Percentiles rank a stretch among this genome's conserved stretches.
phyloP scores from a whole-genome alignment of 805 yeast species.

The Crinitomyces ghanaensis region DNA sequence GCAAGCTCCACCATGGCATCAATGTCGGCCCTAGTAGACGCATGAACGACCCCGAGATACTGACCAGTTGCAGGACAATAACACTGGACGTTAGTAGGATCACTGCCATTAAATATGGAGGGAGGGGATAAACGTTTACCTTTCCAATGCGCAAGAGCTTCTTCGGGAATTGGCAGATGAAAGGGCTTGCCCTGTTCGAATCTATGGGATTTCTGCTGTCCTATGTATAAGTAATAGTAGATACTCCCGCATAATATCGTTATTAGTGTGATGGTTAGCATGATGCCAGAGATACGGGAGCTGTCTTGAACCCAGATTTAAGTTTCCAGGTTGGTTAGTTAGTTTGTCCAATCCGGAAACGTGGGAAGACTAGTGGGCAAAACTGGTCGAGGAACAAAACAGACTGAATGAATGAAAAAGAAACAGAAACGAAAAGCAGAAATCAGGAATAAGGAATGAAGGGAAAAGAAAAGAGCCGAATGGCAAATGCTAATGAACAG shows the following conservation, averaged over 20 bases:
- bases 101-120: constrained; percentile 44
- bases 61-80: constrained; percentile 97
- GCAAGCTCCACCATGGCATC: constrained; percentile 50
- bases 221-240: background rate
- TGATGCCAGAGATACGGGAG: too few relatives aligned
- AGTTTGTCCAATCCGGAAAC: too few relatives aligned
- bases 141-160: constrained; percentile 85
- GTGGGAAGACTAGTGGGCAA: too few relatives aligned
- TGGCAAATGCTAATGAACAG: too few relatives aligned
- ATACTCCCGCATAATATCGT: background rate
- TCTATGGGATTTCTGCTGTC: constrained; percentile 4
- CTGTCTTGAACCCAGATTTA: too few relatives aligned
- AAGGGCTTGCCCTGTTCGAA: constrained; percentile 10
- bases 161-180: constrained; percentile 50
- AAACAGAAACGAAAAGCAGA: too few relatives aligned
- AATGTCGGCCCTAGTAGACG: constrained; percentile 58
- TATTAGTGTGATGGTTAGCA: background rate
- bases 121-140: constrained; percentile 66
- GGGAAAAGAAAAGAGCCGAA: too few relatives aligned
- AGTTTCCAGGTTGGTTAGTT: too few relatives aligned
- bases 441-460: too few relatives aligned
- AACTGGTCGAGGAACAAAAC: too few relatives aligned
- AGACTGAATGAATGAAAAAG: too few relatives aligned
- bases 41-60: constrained; percentile 58
- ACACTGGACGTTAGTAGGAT: constrained; percentile 61